Evolutionary conservation across 1,139 yeast species (phyloP).

Genomic region (Magnusiomyces fungicola): DNA sequence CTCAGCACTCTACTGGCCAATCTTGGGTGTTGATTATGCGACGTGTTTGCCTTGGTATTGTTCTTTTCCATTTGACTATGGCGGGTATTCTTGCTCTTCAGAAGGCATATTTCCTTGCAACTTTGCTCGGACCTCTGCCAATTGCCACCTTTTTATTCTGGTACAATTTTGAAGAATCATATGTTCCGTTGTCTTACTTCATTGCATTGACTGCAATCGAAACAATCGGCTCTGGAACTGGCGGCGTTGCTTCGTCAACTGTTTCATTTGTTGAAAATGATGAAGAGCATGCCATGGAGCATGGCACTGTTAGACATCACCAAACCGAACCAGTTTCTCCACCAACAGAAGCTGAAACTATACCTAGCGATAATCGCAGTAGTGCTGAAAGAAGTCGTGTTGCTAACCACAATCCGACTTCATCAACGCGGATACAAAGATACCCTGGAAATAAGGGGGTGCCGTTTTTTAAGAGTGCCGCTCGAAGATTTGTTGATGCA

Average conservation of each 20-base stretch:
- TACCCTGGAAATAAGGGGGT: neutral
- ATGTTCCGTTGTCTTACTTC: slow-evolving; percentile 71
- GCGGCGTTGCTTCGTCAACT: neutral
- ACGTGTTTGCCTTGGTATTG: slow-evolving; percentile 60
- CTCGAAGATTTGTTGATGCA: neutral
- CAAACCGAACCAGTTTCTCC: neutral
- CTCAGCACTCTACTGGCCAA: slow-evolving; percentile 83
- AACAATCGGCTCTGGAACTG: slow-evolving; percentile 21
- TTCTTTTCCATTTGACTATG: slow-evolving; percentile 81
- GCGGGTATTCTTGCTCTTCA: slow-evolving; percentile 80
- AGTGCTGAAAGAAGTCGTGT: too few relatives aligned
- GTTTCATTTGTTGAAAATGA: slow-evolving; percentile 2
- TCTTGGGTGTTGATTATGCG: slow-evolving; percentile 81
- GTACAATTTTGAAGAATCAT: slow-evolving; percentile 77
- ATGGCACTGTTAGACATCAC: neutral
- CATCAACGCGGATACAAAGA: neutral
- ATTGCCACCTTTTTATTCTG: slow-evolving; percentile 55
- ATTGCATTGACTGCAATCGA: slow-evolving; percentile 71
- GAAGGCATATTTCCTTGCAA: slow-evolving; percentile 68
- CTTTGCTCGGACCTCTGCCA: slow-evolving; percentile 69
- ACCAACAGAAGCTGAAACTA: slow-evolving; percentile 12
- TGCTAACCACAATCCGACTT: neutral
- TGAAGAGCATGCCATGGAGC: slow-evolving; percentile 1
- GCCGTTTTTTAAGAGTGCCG: neutral
- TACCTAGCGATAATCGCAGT: neutral